Percentiles rank a stretch among this genome's conserved stretches.
Evolutionary conservation across 345 rosid species (phyloP).

Genomic region (Conringia planisiliqua): DNA sequence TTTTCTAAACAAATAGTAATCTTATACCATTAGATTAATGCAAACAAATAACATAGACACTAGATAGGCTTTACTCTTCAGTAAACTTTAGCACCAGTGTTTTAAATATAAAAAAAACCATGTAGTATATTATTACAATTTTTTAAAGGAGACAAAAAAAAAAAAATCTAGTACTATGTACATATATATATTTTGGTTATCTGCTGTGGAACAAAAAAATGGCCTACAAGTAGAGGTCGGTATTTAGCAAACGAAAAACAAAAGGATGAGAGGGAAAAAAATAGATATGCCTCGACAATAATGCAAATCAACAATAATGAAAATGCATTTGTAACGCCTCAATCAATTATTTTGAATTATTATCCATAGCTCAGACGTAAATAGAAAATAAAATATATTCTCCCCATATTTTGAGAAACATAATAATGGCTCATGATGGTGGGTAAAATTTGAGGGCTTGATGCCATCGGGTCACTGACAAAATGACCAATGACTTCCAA

Average conservation of each 20-base stretch:
- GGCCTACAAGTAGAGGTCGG: neutral
- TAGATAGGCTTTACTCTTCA: too few species aligned
- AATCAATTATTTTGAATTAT: neutral
- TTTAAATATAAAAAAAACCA: too few species aligned
- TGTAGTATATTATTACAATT: too few species aligned
- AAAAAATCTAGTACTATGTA: neutral
- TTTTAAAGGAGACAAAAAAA: too few species aligned
- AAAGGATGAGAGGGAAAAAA: neutral
- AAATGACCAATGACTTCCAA: conserved; percentile 18
- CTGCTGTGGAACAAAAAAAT: neutral
- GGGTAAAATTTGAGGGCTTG: conserved; percentile 1
- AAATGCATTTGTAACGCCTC: neutral
- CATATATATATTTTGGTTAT: neutral
- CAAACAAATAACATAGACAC: neutral
- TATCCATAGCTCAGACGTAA: neutral
- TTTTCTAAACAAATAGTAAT: neutral
- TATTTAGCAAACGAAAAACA: neutral
- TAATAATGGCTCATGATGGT: neutral
- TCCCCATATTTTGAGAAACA: neutral
- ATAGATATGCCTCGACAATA: neutral
- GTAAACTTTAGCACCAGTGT: too few species aligned
- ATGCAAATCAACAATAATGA: neutral
- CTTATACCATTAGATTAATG: neutral
- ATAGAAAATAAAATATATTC: neutral
- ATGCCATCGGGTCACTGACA: conserved; percentile 22